A percentile compares a stretch with the other conserved stretches of the same genome.
phyloP scores from a whole-genome alignment of 1,284 basidiomycete genomes.

The Paramarasmius palmivorus region DNA sequence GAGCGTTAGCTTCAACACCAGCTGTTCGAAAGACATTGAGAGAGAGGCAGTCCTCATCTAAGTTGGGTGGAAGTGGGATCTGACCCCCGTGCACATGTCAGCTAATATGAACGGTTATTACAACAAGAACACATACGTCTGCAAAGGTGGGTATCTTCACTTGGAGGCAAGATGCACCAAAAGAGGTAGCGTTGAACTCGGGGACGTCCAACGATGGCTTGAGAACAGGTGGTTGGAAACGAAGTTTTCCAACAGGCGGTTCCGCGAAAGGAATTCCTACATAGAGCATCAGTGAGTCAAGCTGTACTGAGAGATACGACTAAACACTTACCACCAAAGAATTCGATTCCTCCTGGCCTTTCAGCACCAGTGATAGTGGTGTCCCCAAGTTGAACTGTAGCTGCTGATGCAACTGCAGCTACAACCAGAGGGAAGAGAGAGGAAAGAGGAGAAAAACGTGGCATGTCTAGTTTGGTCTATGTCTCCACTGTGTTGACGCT shows the following conservation, averaged over 20 bases:
- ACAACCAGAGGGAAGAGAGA: no score
- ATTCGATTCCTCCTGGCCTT: no score
- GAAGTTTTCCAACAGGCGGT: slow-evolving; percentile 20
- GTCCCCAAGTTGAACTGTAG: no score
- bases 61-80: slow-evolving; percentile 7
- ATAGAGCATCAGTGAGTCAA: no score
- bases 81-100: slow-evolving; percentile 20
- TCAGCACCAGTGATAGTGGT: no score
- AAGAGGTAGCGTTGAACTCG: slow-evolving; percentile 19
- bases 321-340: no score
- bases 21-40: slow-evolving; percentile 47
- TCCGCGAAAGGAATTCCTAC: slow-evolving; percentile 24
- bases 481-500: no score
- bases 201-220: slow-evolving; percentile 1
- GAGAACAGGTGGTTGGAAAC: slow-evolving; percentile 18
- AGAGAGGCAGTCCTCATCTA: slow-evolving; percentile 49
- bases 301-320: no score
- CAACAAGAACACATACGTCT: not conserved
- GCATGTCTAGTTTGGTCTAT: no score
- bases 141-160: slow-evolving; percentile 2
- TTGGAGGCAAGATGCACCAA: slow-evolving; percentile 20
- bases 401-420: no score
- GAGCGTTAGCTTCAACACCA: slow-evolving; percentile 22
- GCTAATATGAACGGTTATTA: not conserved
- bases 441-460: no score